Conservation (phyloP, 768 basidiomycete genomes). For the Boletus rubescentipes region DNA sequence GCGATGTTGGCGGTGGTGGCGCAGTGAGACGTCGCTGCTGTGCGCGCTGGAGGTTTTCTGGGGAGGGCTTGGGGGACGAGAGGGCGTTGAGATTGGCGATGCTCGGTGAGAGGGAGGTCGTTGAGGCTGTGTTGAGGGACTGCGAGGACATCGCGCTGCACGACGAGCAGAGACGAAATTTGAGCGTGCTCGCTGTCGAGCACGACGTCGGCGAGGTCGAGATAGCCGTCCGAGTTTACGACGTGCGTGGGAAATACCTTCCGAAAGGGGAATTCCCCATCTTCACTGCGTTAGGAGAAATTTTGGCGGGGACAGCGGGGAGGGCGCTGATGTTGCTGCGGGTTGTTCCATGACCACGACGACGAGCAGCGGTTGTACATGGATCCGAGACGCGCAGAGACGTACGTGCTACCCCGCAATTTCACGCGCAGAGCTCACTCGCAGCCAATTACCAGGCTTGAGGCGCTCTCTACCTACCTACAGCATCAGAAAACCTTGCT, state of each 20-base stretch:
- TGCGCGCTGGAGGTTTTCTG: constrained; percentile 13
- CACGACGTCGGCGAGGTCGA: constrained; percentile 16
- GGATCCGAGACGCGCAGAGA: constrained; percentile 37
- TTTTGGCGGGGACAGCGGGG: constrained; percentile 19
- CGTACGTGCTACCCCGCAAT: constrained; percentile 19
- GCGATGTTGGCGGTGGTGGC: constrained; percentile 39
- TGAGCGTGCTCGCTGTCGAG: constrained; percentile 29
- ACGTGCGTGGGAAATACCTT: constrained; percentile 22
- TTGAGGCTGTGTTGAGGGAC: constrained; percentile 33
- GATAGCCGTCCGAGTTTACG: constrained; percentile 16
- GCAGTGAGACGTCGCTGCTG: constrained; percentile 41
- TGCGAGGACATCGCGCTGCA: constrained; percentile 25
- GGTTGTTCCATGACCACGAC: constrained; percentile 34
- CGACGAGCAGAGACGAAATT: constrained; percentile 19
- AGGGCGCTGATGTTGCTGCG: constrained; percentile 3
- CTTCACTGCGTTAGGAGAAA: constrained; percentile 21
- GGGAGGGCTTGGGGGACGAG: constrained; percentile 25
- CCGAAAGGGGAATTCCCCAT: constrained; percentile 11
- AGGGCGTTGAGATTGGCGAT: constrained; percentile 35
- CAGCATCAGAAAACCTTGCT: constrained; percentile 59
- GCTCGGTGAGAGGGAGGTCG: constrained; percentile 34
- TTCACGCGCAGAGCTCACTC: background rate
- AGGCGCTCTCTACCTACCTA: constrained; percentile 69
- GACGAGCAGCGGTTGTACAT: constrained; percentile 24
- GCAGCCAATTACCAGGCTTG: constrained; percentile 26